A percentile compares a stretch with the other conserved stretches of the same genome.
Evolutionary conservation across 805 yeast genomes (phyloP).

Genomic region (Teunomyces pallodes): DNA sequence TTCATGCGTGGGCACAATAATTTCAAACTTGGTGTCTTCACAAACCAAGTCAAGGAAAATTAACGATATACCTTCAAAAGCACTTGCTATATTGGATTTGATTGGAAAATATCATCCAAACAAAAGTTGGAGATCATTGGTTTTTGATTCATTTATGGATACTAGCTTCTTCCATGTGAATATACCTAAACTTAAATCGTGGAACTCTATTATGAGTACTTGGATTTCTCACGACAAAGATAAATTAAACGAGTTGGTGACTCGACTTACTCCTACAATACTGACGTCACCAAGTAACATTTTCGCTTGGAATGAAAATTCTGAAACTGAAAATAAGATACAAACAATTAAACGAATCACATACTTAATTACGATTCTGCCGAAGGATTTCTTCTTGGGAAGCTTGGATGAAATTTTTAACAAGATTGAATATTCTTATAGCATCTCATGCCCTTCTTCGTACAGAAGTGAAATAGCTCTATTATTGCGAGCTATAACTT

Average conservation of each 20-base stretch:
- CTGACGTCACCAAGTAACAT: conserved; percentile 56
- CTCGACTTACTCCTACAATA: conserved; percentile 28
- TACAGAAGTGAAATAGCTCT: conserved; percentile 47
- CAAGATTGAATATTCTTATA: conserved; percentile 31
- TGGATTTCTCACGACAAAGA: conserved; percentile 72
- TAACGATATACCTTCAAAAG: conserved; percentile 35
- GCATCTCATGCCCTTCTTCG: conserved; percentile 29
- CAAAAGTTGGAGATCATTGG: conserved; percentile 61
- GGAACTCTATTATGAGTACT: conserved; percentile 54
- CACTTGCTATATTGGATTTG: conserved; percentile 44
- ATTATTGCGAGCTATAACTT: conserved; percentile 61
- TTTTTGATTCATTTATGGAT: conserved; percentile 67
- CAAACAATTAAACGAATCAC: conserved; percentile 60
- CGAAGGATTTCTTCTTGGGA: conserved; percentile 53
- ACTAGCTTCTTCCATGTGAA: conserved; percentile 48
- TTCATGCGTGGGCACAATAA: conserved; percentile 47
- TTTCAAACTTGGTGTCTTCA: conserved; percentile 54
- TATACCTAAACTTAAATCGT: conserved; percentile 27
- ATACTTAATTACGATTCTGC: conserved; percentile 60
- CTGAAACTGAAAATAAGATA: conserved; percentile 55
- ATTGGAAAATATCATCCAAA: conserved; percentile 33
- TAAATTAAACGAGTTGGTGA: conserved; percentile 48
- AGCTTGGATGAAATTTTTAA: conserved; percentile 48
- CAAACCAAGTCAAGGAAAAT: conserved; percentile 45
- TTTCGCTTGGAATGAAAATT: conserved; percentile 68